A percentile compares a stretch with the other conserved stretches of the same genome.
Evolutionary conservation across 495 filamentous ascomycete genomes (phyloP).

Genomic region (Aspergillus heteromorphus): DNA sequence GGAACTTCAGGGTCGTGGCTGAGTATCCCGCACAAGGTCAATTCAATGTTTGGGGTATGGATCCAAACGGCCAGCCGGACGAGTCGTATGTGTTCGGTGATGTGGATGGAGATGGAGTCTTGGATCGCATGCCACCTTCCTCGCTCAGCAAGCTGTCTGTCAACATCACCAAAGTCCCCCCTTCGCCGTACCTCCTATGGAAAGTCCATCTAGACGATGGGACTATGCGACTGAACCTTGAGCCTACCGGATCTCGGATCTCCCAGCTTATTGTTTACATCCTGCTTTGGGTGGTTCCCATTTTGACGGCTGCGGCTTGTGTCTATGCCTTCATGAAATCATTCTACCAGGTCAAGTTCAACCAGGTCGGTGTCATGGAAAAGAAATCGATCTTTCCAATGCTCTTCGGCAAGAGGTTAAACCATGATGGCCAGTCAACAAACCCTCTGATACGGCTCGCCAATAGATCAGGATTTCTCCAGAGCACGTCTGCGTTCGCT

Average conservation of each 20-base stretch:
- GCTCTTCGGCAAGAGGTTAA: conserved; percentile 26
- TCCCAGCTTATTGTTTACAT: conserved; percentile 56
- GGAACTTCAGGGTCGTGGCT: conserved; percentile 57
- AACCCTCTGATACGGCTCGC: conserved; percentile 30
- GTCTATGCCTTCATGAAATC: conserved; percentile 58
- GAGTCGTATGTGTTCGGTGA: conserved; percentile 55
- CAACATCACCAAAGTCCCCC: conserved; percentile 56
- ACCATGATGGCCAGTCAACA: conserved; percentile 17
- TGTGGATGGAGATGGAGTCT: conserved; percentile 53
- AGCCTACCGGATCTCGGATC: conserved; percentile 49
- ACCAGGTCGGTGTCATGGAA: conserved; percentile 55
- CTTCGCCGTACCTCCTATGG: conserved; percentile 52
- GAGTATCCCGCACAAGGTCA: conserved; percentile 63
- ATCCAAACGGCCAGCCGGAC: conserved; percentile 60
- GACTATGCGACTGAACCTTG: conserved; percentile 44
- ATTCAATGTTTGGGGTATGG: conserved; percentile 66
- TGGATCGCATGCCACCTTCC: conserved; percentile 61
- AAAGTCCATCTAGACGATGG: conserved; percentile 53
- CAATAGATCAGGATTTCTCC: conserved; percentile 41
- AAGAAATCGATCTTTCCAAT: conserved; percentile 40
- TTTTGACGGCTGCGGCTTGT: conserved; percentile 42
- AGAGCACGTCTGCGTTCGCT: conserved; percentile 42
- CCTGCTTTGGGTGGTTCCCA: conserved; percentile 52
- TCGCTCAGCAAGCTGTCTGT: conserved; percentile 50
- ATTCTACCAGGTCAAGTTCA: conserved; percentile 70